Percentiles rank a stretch among this genome's conserved stretches.
phyloP scores from a whole-genome alignment of 2,329 filamentous ascomycete species.

The Fonsecaea nubica region DNA sequence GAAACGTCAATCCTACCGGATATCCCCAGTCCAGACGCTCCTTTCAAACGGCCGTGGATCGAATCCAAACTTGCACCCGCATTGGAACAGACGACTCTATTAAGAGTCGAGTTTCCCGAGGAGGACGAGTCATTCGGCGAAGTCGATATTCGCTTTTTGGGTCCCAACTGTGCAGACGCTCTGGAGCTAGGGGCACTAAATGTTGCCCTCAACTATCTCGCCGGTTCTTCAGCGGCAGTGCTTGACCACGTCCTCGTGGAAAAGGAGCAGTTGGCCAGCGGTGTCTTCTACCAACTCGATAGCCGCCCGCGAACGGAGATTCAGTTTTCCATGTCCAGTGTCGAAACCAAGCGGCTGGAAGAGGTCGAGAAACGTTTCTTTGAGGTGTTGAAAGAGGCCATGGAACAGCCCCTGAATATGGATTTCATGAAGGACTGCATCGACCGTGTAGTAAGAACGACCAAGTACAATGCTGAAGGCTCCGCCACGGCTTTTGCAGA shows the following conservation, averaged over 20 bases:
- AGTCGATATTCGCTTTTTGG: slow-evolving; percentile 83
- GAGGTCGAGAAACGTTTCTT: slow-evolving; percentile 86
- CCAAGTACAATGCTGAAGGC: slow-evolving; percentile 82
- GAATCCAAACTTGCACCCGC: slow-evolving; percentile 80
- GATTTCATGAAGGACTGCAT: slow-evolving; percentile 88
- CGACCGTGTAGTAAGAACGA: slow-evolving; percentile 76
- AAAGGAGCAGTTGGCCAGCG: slow-evolving; percentile 88
- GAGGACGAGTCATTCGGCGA: slow-evolving; percentile 95
- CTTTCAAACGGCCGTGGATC: slow-evolving; percentile 88
- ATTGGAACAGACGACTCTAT: slow-evolving; percentile 73
- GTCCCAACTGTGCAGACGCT: slow-evolving; percentile 77
- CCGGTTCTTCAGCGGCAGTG: slow-evolving; percentile 89
- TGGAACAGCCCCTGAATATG: slow-evolving; percentile 83
- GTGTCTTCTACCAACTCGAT: slow-evolving; percentile 79
- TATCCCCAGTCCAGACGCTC: slow-evolving; percentile 74
- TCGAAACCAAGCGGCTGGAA: slow-evolving; percentile 82
- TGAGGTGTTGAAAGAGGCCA: slow-evolving; percentile 80
- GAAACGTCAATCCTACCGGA: slow-evolving; percentile 84
- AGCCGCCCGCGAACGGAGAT: slow-evolving; percentile 81
- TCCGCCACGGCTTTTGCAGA: slow-evolving; percentile 81
- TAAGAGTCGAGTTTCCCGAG: slow-evolving; percentile 89
- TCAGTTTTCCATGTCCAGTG: slow-evolving; percentile 83
- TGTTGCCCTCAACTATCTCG: slow-evolving; percentile 82
- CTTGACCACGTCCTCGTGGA: slow-evolving; percentile 93
- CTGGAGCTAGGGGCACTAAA: slow-evolving; percentile 74